Percentiles rank a stretch among this genome's conserved stretches.
These are phyloP conservation scores for Fusarium sp. DNA, from an alignment of 2,329 filamentous ascomycete genomes.

Conservation along the genomic window DNA sequence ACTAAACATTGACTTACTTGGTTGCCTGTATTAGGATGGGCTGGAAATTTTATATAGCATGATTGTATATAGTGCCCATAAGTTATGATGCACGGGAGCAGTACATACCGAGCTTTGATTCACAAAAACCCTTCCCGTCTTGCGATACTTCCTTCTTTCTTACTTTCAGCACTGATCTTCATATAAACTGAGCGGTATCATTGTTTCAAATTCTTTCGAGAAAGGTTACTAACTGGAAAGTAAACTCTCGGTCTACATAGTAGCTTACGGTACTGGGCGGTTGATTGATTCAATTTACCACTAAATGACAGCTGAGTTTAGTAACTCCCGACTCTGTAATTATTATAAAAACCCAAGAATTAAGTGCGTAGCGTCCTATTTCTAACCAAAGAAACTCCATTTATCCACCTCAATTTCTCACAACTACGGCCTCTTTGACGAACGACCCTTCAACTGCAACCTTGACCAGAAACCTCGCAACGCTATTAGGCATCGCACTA, in stretches of 20 bases:
- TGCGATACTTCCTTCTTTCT: too few species aligned
- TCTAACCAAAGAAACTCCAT: rapidly evolving
- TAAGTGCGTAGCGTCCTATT: too few species aligned
- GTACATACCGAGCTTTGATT: not conserved
- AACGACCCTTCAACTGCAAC: slow-evolving; percentile 46
- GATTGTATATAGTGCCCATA: not conserved
- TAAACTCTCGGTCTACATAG: too few species aligned
- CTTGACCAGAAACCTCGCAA: slow-evolving; percentile 52
- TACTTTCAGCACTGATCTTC: too few species aligned
- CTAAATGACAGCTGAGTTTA: too few species aligned
- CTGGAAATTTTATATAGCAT: not conserved
- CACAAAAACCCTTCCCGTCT: too few species aligned
- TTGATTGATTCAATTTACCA: too few species aligned
- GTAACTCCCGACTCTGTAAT: rapidly evolving
- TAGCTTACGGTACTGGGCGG: too few species aligned
- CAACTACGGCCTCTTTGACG: slow-evolving; percentile 35
- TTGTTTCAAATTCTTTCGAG: too few species aligned
- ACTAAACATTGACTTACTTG: slow-evolving; percentile 10
- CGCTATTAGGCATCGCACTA: slow-evolving; percentile 46
- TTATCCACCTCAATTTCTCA: slow-evolving; percentile 8
- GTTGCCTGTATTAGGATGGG: too few species aligned
- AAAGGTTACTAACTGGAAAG: too few species aligned
- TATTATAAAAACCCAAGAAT: rapidly evolving
- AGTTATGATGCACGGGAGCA: not conserved
- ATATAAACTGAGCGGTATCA: too few species aligned